Base-by-base conservation (phyloP, 257 asterid genomes). In the Petunia axillaris region DNA sequence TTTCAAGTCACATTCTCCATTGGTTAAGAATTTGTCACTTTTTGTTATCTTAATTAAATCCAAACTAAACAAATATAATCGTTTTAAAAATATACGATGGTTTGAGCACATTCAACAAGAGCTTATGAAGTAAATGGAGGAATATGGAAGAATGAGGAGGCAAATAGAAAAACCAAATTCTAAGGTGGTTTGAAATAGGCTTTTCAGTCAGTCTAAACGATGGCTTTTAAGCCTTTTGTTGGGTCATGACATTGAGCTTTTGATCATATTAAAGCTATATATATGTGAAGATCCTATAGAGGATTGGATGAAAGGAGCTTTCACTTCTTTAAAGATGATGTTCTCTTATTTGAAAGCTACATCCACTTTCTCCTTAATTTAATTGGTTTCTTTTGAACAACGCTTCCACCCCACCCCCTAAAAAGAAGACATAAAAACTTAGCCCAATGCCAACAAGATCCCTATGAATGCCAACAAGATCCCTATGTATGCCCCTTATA, bases 301-400 rank as follows among this genome's bases (percentile, higher is more conserved):
- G 55, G 77, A 71, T 48, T 71, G 60, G 60, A 71, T 35, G 50
- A 15, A 71, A 48, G 59, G 55, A 48, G 60, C 25, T 48, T 70
- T 70, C 77, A 70, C 43, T 70, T 70, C 8, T 64, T 65, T 65
- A 71, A 71, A 71, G 59, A 46, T 70, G 77, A 70, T 71, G 25
- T 71, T 68, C 58, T 68, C 76, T 71, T 46, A 71, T 71, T 48
- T 48, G 60, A 25, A 46, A 71, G 60, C 77, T 71, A 71, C 43
- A 16, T 35, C 60, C 60, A 11, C 39, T 25, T 46, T 70, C 43
- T 46, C 16, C 46, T 25, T 38, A 52, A 52, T 70, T 41, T 14
- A 25, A 38, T 64, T 64, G 25, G 9, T 64, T 65, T 6, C 3
- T 37, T 65, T 39, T n/a, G n/a, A 41, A 52, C 57, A 13, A 52